A percentile compares a stretch with the other conserved stretches of the same genome.
phyloP scores from a whole-genome alignment of 2,329 filamentous ascomycete species.

The Aspergillus pseudoterreus region DNA sequence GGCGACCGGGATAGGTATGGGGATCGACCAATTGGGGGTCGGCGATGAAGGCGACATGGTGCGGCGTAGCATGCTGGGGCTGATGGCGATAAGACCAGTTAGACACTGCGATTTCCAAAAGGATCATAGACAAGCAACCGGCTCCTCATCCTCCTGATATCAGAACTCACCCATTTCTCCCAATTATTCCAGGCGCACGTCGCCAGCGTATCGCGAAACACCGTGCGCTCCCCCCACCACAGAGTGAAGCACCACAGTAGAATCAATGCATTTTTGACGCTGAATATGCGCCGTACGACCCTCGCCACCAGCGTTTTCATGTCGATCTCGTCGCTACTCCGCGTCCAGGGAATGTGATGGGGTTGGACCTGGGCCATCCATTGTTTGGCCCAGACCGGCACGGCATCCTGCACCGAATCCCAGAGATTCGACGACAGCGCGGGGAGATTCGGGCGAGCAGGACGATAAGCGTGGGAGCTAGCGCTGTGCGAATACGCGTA shows the following conservation, averaged over 20 bases:
- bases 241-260: constrained; percentile 72
- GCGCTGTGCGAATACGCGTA: constrained; percentile 29
- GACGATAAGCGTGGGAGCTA: constrained; percentile 24
- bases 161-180: constrained; percentile 77
- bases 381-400: constrained; percentile 21
- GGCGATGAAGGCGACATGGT: constrained; percentile 79
- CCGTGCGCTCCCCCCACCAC: constrained; percentile 79
- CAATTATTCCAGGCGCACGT: constrained; percentile 79
- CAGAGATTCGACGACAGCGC: constrained; percentile 9
- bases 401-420: constrained; percentile 11
- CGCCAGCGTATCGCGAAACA: constrained; percentile 67
- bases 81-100: constrained; percentile 36
- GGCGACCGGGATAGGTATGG: constrained; percentile 86
- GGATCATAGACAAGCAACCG: neutral
- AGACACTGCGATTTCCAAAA: neutral
- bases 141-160: neutral
- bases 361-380: constrained; percentile 17
- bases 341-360: neutral
- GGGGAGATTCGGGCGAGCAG: constrained; percentile 14
- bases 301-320: constrained; percentile 13
- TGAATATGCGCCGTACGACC: constrained; percentile 21
- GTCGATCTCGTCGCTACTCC: constrained; percentile 9
- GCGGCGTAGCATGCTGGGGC: constrained; percentile 74
- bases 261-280: constrained; percentile 63
- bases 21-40: constrained; percentile 92